Base-by-base conservation (phyloP, 495 filamentous ascomycete genomes). In the Lasiosphaeria ovina region DNA sequence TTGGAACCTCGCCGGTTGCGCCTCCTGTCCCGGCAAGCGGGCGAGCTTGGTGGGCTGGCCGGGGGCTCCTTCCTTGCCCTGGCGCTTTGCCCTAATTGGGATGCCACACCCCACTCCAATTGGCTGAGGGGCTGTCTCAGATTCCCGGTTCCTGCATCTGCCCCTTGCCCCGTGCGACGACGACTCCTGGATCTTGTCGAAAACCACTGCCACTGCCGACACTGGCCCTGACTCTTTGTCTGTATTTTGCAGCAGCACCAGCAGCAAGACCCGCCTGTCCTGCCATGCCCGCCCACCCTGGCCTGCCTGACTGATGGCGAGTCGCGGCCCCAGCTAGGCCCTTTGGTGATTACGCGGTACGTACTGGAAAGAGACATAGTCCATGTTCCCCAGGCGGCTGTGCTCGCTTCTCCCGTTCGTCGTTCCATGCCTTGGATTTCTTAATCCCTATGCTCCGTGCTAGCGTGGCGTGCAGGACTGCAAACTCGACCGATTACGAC, bases 81-180 rank as follows among this genome's bases (percentile, higher is more conserved):
- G 24, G 55, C 63, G 60, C 62, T 62, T 63, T 65, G 55, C 44
- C 66, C 60, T 55, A 35, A 69, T 63, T 48, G 16, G 62, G 50
- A 38, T 51, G 31, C 55, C 8, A 49, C 38, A 49, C 42, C n/a
- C 45, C 34, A 16, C 42, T 9, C 45, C 61, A 50, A 73, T 73
- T 73, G 70, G 70, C 57, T 59, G 57, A n/a, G 9, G 6, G 44
- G 16, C 24, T 61, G 70, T 70, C 66, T 73, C 71, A 69, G 67
- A 42, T 64, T 47, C 17, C 48, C 36, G n/a, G 69, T 73, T 70
- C 69, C 71, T 70, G 69, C 69, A 61, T 68, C 59, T 52, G 35
- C 40, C 63, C 66, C 68, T 63, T 58, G 51, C 57, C 67, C 57
- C 61, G 54, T 64, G 58, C 47, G 32, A 50, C 51, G 33, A 57